Base-by-base conservation (phyloP, 176 grass and related monocot genomes). In the Musa itinerans region DNA sequence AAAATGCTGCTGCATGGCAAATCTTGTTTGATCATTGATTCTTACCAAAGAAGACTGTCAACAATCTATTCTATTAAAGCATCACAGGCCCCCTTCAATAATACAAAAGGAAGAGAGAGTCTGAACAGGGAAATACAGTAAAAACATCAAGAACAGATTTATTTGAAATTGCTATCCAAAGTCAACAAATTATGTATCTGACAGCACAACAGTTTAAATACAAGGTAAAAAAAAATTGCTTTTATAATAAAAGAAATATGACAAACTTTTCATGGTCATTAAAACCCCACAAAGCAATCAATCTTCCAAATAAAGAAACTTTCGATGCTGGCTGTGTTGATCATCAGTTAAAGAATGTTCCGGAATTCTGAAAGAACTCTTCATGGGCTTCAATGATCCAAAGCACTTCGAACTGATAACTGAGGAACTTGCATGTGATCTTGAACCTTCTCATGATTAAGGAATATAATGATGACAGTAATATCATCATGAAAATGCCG, bases 401-500 rank as follows among this genome's bases (percentile, higher is more conserved):
- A 76, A 51, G 88, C 88, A 67, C 88, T 84, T 77, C 95, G 88
- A 74, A 99, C 74, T 1, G 95, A 94, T 73, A 99, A 78, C 63
- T 75, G 53, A 71, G 83, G 90, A 49, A 48, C 89, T 55, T 82
- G 79, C 24, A 76, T 59, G 54, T 27, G 14, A 50, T 75, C 80
- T 83, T 81, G 85, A n/a, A 69, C 73, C 68, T 83, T 75, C n/a
- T 91, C 95, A 23, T 87, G 71, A 76, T 94, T 94, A 70, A 99
- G 82, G 83, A 99, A 99, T 80, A 99, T 77, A 55, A 94, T 83
- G 26, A 99, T 85, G 25, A 91, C 95, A 1, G 88, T 91, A 23
- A 99, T 99, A 67, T 99, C 95, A 61, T 99, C 95, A 20, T 99
- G 95, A 52, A 99, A 99, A 86, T 99, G 90, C 67, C 90, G 78